Evolutionary conservation across 1,284 basidiomycete genomes (phyloP).

Genomic region (Fomitopsis palustris): DNA sequence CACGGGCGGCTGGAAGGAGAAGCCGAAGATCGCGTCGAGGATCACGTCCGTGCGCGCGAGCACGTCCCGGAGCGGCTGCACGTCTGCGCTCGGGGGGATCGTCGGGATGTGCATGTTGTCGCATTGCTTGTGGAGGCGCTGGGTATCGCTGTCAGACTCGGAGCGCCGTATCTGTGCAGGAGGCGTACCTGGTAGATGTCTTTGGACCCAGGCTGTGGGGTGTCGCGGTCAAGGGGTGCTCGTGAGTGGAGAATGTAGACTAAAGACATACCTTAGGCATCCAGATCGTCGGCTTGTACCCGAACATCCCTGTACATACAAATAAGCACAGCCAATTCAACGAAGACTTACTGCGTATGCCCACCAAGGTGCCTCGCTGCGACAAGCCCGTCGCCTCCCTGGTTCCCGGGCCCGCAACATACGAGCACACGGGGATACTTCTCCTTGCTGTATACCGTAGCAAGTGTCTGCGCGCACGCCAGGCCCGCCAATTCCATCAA

Average conservation of each 20-base stretch:
- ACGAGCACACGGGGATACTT: conserved; percentile 79
- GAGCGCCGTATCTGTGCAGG: not conserved
- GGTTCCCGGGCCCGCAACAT: conserved; percentile 95
- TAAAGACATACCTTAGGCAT: conserved; percentile 76
- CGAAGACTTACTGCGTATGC: conserved; percentile 18
- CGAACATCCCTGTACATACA: conserved; percentile 72
- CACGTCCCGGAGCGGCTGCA: conserved; percentile 46
- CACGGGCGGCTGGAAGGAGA: conserved; percentile 90
- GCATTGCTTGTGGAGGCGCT: conserved; percentile 85
- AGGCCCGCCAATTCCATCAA: conserved; percentile 99
- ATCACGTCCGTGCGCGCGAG: conserved; percentile 77
- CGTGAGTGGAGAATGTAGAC: not conserved
- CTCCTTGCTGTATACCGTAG: conserved; percentile 68
- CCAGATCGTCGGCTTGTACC: conserved; percentile 82
- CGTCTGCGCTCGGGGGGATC: conserved; percentile 49
- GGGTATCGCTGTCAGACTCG: conserved; percentile 1
- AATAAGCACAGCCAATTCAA: not conserved
- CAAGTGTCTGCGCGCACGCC: conserved; percentile 89
- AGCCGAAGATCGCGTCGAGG: conserved; percentile 96
- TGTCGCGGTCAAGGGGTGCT: not conserved
- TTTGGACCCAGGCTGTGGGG: conserved; percentile 72
- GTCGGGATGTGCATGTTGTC: conserved; percentile 81
- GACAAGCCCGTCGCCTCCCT: conserved; percentile 96
- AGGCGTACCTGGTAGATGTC: conserved; percentile 75
- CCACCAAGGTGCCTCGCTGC: conserved; percentile 90